Percentiles rank a stretch among this genome's conserved stretches.
Evolutionary conservation across 768 basidiomycete genomes (phyloP).

Genomic region (Russula lepida): DNA sequence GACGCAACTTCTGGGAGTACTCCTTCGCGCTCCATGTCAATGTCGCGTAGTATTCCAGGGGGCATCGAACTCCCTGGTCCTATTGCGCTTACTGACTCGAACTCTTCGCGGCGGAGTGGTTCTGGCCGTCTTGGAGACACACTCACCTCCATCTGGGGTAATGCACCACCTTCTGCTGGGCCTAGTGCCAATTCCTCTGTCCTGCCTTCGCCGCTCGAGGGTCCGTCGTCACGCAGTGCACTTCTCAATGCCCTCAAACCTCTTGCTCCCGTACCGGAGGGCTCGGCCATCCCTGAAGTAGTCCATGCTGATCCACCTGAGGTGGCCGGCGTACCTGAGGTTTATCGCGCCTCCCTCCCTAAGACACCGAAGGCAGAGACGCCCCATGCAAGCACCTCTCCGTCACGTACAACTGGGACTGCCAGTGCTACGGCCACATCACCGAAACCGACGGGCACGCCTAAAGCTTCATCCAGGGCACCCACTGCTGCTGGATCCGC

Average conservation of each 20-base stretch:
- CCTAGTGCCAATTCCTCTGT: conserved; percentile 15
- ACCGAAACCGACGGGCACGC: conserved; percentile 1
- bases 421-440: not conserved
- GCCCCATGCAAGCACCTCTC: conserved; percentile 12
- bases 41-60: conserved; percentile 21
- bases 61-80: conserved; percentile 30
- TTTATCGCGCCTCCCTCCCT: conserved; percentile 11
- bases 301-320: not conserved
- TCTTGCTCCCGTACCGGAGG: conserved; percentile 19
- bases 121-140: conserved; percentile 35
- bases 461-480: conserved; percentile 6
- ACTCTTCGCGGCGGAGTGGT: conserved; percentile 32
- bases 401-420: not conserved
- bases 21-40: conserved; percentile 8
- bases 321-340: conserved; percentile 1
- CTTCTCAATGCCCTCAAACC: conserved; percentile 24
- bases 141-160: conserved; percentile 44
- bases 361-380: conserved; percentile 20
- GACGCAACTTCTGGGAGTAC: not conserved
- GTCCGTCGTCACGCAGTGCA: conserved; percentile 24
- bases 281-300: conserved; percentile 15
- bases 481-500: conserved; percentile 9
- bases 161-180: conserved; percentile 8
- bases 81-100: conserved; percentile 26
- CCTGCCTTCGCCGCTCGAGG: conserved; percentile 24